phyloP scores from a whole-genome alignment of 768 basidiomycete species.

The Dacryopinax spathularia region DNA sequence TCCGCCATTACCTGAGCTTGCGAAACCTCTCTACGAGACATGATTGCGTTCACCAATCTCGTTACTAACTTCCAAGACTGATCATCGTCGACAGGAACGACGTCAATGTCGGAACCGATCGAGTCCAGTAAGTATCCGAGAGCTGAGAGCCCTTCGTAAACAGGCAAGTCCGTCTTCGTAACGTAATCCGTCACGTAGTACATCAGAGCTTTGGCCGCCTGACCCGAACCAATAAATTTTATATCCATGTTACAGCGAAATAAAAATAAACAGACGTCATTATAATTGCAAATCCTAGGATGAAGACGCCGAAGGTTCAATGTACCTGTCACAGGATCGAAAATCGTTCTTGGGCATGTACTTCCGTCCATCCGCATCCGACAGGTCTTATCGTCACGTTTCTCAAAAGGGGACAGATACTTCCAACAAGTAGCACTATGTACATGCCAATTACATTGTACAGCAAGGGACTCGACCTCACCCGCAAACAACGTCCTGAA shows the following conservation, averaged over 20 bases:
- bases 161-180: neutral
- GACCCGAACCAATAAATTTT: neutral
- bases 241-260: neutral
- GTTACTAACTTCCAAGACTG: conserved; percentile 25
- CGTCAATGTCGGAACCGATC: conserved; percentile 15
- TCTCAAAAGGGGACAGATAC: neutral
- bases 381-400: neutral
- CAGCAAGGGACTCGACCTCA: neutral
- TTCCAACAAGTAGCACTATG: neutral
- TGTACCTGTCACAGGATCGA: neutral
- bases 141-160: neutral
- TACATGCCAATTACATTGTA: neutral
- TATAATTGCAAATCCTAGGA: neutral
- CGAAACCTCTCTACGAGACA: conserved; percentile 30
- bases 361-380: neutral
- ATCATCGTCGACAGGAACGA: conserved; percentile 19
- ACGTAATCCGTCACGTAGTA: conserved; percentile 3
- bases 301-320: neutral
- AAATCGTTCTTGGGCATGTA: neutral
- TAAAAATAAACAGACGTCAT: neutral
- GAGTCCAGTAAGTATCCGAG: conserved; percentile 11
- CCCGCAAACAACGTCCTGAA: neutral
- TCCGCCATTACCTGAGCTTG: conserved; percentile 27
- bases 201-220: neutral
- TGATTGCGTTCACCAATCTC: conserved; percentile 20